Evolutionary conservation across 306 rosid genomes (phyloP).

Genomic region (Vigna hirtella): DNA sequence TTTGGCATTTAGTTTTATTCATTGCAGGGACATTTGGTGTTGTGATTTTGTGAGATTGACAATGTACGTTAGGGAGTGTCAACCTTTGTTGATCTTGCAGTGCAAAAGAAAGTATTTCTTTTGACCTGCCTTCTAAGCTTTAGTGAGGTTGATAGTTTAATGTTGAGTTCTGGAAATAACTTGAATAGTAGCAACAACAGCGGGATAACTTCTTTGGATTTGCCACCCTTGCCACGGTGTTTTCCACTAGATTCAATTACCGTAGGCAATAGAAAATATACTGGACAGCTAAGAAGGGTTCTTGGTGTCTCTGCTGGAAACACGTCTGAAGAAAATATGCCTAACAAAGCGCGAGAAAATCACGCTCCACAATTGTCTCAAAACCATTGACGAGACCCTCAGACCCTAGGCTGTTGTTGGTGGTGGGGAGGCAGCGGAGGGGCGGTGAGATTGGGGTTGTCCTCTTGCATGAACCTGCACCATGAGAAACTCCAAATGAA

Average conservation of each 20-base stretch:
- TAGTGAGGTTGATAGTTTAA: slow-evolving; percentile 45
- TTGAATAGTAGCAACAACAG: slow-evolving; percentile 52
- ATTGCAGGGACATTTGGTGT: slow-evolving; percentile 9
- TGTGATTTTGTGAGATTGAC: slow-evolving; percentile 17
- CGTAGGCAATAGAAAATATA: slow-evolving; percentile 54
- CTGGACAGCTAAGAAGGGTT: slow-evolving; percentile 77
- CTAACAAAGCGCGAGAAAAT: too few relatives aligned
- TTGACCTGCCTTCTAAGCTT: slow-evolving; percentile 40
- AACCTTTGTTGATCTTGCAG: slow-evolving; percentile 11
- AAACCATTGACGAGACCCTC: too few relatives aligned
- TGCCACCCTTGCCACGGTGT: slow-evolving; percentile 82
- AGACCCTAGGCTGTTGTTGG: too few relatives aligned
- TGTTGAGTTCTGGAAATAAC: slow-evolving; percentile 74
- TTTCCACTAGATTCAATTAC: slow-evolving; percentile 80
- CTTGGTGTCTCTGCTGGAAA: slow-evolving; percentile 72
- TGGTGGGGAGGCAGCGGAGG: too few relatives aligned
- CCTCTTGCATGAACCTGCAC: too few relatives aligned
- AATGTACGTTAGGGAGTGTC: slow-evolving; percentile 25
- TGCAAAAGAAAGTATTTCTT: slow-evolving; percentile 28
- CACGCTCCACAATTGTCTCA: too few relatives aligned
- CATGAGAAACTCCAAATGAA: too few relatives aligned
- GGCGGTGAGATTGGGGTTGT: too few relatives aligned
- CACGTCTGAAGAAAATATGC: slow-evolving; percentile 52
- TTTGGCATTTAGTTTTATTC: slow-evolving; percentile 13
- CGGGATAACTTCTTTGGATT: slow-evolving; percentile 58